Conservation (phyloP, 2,329 filamentous ascomycete genomes). For the Acrodontium crateriforme region DNA sequence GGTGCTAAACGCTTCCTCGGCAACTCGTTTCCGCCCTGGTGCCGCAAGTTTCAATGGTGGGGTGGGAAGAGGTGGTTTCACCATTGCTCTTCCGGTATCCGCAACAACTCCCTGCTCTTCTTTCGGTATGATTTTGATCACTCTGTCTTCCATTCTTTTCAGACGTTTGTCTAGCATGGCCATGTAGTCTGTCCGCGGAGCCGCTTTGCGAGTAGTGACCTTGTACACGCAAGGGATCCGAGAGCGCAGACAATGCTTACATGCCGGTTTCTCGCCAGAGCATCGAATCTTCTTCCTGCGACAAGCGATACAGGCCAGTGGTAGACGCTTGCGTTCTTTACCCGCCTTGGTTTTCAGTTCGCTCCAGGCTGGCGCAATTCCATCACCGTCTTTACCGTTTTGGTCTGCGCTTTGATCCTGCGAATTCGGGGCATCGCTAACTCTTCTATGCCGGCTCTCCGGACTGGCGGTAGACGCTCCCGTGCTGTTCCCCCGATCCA, state of each 20-base stretch:
- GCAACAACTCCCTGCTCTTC: slow-evolving; percentile 58
- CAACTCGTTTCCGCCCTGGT: slow-evolving; percentile 59
- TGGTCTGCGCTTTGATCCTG: slow-evolving; percentile 4
- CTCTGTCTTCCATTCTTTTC: slow-evolving; percentile 94
- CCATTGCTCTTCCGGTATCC: slow-evolving; percentile 61
- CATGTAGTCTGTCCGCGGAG: slow-evolving; percentile 95
- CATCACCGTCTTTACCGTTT: slow-evolving; percentile 2
- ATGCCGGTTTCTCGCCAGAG: slow-evolving; percentile 92
- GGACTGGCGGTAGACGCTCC: no score
- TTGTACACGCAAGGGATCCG: slow-evolving; percentile 96
- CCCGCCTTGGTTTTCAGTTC: slow-evolving; percentile 55
- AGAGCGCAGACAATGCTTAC: slow-evolving; percentile 87
- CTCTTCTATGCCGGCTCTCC: slow-evolving; percentile 5
- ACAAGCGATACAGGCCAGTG: slow-evolving; percentile 89
- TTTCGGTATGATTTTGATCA: slow-evolving; percentile 89
- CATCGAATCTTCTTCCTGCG: slow-evolving; percentile 95
- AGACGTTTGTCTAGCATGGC: slow-evolving; percentile 93
- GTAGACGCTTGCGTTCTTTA: slow-evolving; percentile 86
- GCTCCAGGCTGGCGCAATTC: slow-evolving; percentile 30
- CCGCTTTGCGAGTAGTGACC: slow-evolving; percentile 84
- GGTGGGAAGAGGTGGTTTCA: slow-evolving; percentile 61
- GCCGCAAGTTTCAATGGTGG: slow-evolving; percentile 40
- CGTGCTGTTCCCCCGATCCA: slow-evolving; percentile 2
- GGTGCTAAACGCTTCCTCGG: slow-evolving; percentile 74
- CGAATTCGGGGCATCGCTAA: slow-evolving; percentile 3